These are phyloP conservation scores for Huntiella moniliformis DNA, from an alignment of 2,329 filamentous ascomycete species.

Conservation along the genomic window DNA sequence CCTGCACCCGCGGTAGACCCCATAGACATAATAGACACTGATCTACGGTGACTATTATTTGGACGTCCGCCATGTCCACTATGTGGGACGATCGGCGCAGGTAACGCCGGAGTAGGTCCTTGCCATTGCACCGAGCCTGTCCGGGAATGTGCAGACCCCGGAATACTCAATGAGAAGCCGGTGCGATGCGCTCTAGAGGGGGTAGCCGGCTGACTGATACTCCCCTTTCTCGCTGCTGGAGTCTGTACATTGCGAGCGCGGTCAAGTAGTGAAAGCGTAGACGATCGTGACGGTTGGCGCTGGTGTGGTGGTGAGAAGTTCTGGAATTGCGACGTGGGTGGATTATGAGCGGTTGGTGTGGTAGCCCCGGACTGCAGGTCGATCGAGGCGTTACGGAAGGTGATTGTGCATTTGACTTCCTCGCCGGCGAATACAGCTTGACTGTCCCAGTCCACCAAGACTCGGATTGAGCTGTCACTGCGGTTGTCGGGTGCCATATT, in stretches of 20 bases:
- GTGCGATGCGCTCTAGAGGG: constrained; percentile 42
- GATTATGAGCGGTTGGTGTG: constrained; percentile 6
- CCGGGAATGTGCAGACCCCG: constrained; percentile 25
- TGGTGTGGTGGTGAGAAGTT: constrained; percentile 15
- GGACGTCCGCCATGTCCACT: constrained; percentile 17
- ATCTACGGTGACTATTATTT: constrained; percentile 39
- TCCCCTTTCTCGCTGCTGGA: constrained; percentile 22
- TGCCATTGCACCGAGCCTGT: constrained; percentile 31
- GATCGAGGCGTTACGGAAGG: constrained; percentile 69
- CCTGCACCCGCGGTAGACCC: constrained; percentile 35
- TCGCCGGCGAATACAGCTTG: constrained; percentile 92
- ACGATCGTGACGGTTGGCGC: constrained; percentile 20
- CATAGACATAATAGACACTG: constrained; percentile 67
- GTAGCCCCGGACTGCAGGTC: constrained; percentile 14
- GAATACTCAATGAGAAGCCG: constrained; percentile 43
- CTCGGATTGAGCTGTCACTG: constrained; percentile 53
- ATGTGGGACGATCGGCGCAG: constrained; percentile 11
- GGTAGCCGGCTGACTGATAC: constrained; percentile 20
- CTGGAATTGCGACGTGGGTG: no score
- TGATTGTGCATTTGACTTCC: constrained; percentile 87
- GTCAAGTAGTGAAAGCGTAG: constrained; percentile 24
- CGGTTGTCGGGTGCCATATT: constrained; percentile 31
- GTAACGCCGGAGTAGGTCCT: constrained; percentile 16
- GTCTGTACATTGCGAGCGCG: constrained; percentile 23
- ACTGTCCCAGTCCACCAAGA: constrained; percentile 89